These are phyloP conservation scores for Durusdinium trenchii DNA, from an alignment of 73 alveolate genomes.

Conservation along the genomic window DNA sequence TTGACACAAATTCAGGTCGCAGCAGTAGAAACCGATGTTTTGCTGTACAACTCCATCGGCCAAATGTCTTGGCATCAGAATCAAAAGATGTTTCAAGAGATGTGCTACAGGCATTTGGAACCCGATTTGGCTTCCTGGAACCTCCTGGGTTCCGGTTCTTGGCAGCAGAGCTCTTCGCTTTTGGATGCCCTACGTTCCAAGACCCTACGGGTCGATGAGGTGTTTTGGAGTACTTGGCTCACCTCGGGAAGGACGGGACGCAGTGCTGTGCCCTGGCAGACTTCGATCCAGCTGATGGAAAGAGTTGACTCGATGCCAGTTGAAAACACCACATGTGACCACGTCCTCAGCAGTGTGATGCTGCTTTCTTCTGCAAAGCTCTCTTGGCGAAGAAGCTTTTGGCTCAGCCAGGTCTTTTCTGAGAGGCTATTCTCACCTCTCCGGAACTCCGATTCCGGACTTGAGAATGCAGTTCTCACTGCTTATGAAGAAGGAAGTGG, in stretches of 20 bases:
- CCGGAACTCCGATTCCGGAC: background rate
- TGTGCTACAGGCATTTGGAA: background rate
- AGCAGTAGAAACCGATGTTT: background rate
- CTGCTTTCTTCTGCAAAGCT: background rate
- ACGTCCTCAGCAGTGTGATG: background rate
- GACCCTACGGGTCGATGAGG: background rate
- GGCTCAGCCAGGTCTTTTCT: background rate
- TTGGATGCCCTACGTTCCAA: background rate
- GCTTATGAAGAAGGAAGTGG: slow-evolving; percentile 41
- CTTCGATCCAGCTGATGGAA: background rate
- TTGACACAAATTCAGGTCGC: background rate
- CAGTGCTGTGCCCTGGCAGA: background rate
- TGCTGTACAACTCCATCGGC: background rate
- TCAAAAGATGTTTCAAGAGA: background rate
- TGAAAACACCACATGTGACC: no score
- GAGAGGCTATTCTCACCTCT: background rate
- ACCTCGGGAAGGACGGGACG: no score
- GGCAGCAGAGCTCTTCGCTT: background rate
- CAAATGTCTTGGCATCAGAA: background rate
- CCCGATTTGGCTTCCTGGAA: slow-evolving; percentile 46
- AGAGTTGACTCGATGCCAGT: background rate
- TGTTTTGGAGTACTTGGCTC: background rate
- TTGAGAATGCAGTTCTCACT: slow-evolving; percentile 4
- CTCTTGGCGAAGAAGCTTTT: slow-evolving; percentile 8
- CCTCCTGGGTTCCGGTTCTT: background rate